Percentiles rank a stretch among this genome's conserved stretches.
These are phyloP conservation scores for Pterocarpus santalinus DNA, from an alignment of 306 rosid genomes.

Conservation along the genomic window DNA sequence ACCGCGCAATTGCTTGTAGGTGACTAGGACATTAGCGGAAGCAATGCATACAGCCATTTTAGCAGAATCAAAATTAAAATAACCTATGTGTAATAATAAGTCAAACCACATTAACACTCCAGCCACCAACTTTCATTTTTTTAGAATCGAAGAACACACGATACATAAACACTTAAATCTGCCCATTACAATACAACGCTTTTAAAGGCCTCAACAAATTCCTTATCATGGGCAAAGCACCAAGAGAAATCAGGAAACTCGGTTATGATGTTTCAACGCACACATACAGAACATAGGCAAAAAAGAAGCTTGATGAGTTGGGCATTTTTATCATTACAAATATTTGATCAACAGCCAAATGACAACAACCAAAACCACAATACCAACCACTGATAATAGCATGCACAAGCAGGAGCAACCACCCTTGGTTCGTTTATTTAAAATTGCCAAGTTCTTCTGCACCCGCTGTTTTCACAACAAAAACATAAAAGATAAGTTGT, in stretches of 20 bases:
- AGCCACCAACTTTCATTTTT: conserved; percentile 10
- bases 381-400: conserved; percentile 76
- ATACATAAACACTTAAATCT: conserved; percentile 28
- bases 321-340: conserved; percentile 56
- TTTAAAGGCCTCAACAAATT: conserved; percentile 12
- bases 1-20: background rate
- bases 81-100: background rate
- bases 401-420: conserved; percentile 88
- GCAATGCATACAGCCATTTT: background rate
- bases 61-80: conserved; percentile 21
- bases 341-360: conserved; percentile 67
- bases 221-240: conserved; percentile 22
- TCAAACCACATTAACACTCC: background rate
- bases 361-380: conserved; percentile 67
- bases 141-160: conserved; percentile 18
- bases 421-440: conserved; percentile 83
- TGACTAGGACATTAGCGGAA: background rate
- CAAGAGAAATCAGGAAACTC: conserved; percentile 27
- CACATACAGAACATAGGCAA: conserved; percentile 37
- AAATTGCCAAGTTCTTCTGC: conserved; percentile 81
- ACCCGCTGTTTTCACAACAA: conserved; percentile 74
- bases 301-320: background rate
- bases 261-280: conserved; percentile 33
- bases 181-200: conserved; percentile 35
- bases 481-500: conserved; percentile 30